Base-by-base conservation (phyloP, 495 filamentous ascomycete species). In the Halenospora varia region DNA sequence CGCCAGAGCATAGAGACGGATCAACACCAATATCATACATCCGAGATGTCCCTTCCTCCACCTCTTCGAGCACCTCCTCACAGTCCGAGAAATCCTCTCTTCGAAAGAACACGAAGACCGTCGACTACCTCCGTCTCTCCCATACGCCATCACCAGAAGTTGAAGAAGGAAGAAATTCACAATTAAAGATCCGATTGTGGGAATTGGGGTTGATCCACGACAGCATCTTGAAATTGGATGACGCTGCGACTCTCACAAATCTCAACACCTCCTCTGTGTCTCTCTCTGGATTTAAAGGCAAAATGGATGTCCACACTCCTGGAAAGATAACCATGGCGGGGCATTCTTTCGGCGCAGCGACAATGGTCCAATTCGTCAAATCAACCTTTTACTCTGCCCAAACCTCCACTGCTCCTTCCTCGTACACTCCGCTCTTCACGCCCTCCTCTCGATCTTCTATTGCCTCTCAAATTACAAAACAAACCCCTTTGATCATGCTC, bases 1-100 rank as follows among this genome's bases (percentile, higher is more conserved):
- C 87, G 15, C 80, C 86, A 0, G 89, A 93, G 53, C 89, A 92
- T 62, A 74, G 89, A 23, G 89, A 93, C 62, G 87, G 87, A 25
- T 88, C 81, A 58, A 78, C 82, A 1, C 84, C 88, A 1, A 76
- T 89, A 25, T 79, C 85, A 0, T 80, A 82, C 55, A 71, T 93
- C 44, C 77, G 80, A 3, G 70, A 78, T 25, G 65, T 65, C 1
- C 60, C 65, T 11, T 60, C 59, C 2, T 74, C 75, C 13, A 66
- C 69, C 0, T 66, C 68, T 51, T 60, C 59, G 2, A 75, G 74
- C 13, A 66, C 69, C 0, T 66, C 68, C 51, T 64, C 71, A 48
- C 29, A 66, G 41, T 6, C 29, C 29, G 61, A 64, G 46, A 70
- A 71, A 8, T 68, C 60, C 23, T 68, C 69, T 48, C 50, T 60